Evolutionary conservation across 305 asterid species (phyloP), one percentile per base, ranked within the genome.

Genomic region (Fraxinus platypoda): DNA sequence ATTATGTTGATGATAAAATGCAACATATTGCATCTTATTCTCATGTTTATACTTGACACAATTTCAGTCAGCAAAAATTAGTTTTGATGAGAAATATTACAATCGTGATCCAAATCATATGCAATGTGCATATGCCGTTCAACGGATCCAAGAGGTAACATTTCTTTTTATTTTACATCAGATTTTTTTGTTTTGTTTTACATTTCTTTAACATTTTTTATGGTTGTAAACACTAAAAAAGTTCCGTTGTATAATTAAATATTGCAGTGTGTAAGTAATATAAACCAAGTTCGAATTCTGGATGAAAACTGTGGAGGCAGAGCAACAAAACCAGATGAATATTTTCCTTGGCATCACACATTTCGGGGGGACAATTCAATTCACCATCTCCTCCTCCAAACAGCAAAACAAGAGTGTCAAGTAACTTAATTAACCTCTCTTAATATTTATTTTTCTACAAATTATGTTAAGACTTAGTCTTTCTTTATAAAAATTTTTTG

Each of bases 31-130:
- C 54, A 43, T 43, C 54, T 43, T 43, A 2, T 13, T 43, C 54
- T 12, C 6, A 86, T 88, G 25, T 54, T 1, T 2, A 2, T 2
- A n/a, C 21, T 54, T 1, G 23, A 54, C 64, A 54, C 64, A 54
- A 8, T 34, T 85, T 33, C 74, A 85, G 88, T 26, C 71, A 59
- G 76, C 84, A 38, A 76, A 78, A 77, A 43, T 30, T 33, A 59
- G 31, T 28, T 87, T 87, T 37, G 17, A 74, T 0, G 87, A 75
- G 8, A 43, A 77, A 62, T 86, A 79, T 46, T 6, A 2, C 13
- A 31, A 33, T 21, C 82, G 35, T 11, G 81, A 86, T 79, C 84
- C 84, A 54, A 54, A 54, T 15, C 17, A 54, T 54, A 0, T 35
- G 12, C 7, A 19, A 74, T 74, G 77, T 25, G 4, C 17, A 0